Evolutionary conservation across 345 rosid genomes (phyloP), one percentile per base, ranked within the genome.

Genomic region (Psidium guajava): DNA sequence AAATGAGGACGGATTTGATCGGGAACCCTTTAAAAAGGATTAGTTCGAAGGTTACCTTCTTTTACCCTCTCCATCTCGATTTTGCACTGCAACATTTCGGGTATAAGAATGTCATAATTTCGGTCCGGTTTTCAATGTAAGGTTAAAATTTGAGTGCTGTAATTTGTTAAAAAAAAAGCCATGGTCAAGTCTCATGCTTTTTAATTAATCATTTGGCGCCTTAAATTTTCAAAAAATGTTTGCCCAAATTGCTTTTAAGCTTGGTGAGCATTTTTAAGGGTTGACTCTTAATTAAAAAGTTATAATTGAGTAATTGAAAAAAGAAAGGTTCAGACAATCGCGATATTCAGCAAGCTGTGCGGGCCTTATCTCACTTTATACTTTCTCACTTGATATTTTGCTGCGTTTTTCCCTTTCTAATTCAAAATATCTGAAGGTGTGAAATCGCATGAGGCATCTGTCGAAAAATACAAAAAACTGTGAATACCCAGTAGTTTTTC

Each of bases 321-420:
- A 49, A n/a, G n/a, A 49, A 49, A 49, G 1, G 36, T 49, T 9
- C 1, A 1, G 50, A 49, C 50, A 49, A 49, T 64, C 24, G 3
- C 32, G 42, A 15, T 28, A 15, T 28, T 7, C 3, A 1, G 21
- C 16, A 15, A 40, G 74, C 74, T 15, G 21, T 1, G 32, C 32
- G 75, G 44, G 24, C 3, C 11, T 64, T 64, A 11, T 15, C 8
- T 18, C 6, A 16, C 11, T 64, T 64, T 3, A 42, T 15, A 64
- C 16, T 28, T 20, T 64, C 6, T 32, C 5, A 8, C 42, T 0
- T 1, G 7, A 20, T 3, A 3, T 28, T 61, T 61, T 15, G 42
- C 16, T 15, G 8, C 6, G 0, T 0, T 15, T 6, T 12, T 3
- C 3, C 11, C 9, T 28, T 15, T 16, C 5, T 1, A 16, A 3